Conservation (phyloP, 139 green algal species). For the Parachlorella kessleri region DNA sequence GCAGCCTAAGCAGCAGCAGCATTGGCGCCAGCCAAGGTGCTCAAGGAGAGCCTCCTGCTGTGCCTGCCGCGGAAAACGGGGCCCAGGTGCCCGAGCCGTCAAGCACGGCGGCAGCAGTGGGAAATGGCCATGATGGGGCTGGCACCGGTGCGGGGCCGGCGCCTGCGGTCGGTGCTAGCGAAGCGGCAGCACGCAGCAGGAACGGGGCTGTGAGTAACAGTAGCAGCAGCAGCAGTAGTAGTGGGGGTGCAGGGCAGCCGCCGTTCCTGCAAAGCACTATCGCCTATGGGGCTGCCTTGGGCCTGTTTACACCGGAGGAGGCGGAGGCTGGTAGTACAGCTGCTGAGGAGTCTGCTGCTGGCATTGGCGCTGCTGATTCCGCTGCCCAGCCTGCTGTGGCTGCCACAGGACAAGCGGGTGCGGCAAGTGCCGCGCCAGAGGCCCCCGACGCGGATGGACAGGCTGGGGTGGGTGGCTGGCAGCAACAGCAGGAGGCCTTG, state of each 20-base stretch:
- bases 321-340: background rate
- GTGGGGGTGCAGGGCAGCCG: conserved; percentile 30
- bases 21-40: background rate
- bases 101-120: too few species aligned
- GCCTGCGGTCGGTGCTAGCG: too few species aligned
- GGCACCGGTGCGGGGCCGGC: too few species aligned
- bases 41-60: background rate
- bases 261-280: too few species aligned
- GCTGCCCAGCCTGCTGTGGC: background rate
- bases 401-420: background rate
- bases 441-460: background rate
- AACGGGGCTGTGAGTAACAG: background rate
- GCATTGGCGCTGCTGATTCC: background rate
- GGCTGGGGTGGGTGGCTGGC: background rate
- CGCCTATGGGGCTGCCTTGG: conserved; percentile 16
- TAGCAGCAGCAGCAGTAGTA: background rate
- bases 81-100: too few species aligned
- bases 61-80: background rate
- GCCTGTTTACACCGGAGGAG: background rate
- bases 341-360: background rate
- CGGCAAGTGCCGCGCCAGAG: background rate
- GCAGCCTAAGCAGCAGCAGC: background rate
- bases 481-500: background rate
- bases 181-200: background rate
- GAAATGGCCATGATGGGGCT: too few species aligned